phyloP scores from a whole-genome alignment of 2,329 filamentous ascomycete genomes.

The Drechslerella dactyloides region DNA sequence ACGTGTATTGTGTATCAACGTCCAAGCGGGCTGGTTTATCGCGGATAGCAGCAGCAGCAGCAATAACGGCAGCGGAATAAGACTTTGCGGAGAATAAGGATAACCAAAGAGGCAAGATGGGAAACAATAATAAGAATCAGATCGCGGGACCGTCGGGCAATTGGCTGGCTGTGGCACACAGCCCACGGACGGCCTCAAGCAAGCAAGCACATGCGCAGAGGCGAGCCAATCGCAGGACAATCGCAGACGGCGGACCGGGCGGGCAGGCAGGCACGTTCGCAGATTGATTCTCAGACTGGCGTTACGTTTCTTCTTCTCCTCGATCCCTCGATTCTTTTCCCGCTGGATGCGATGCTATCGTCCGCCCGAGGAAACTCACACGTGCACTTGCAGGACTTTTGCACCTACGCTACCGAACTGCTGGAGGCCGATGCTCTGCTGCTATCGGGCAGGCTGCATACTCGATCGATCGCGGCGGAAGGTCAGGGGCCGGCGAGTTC shows the following conservation, averaged over 20 bases:
- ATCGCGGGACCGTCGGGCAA: background rate
- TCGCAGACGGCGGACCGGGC: too few species aligned
- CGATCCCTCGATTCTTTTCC: background rate
- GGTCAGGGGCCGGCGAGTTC: background rate
- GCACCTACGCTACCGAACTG: background rate
- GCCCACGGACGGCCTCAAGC: constrained; percentile 8
- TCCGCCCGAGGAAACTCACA: background rate
- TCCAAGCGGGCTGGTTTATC: background rate
- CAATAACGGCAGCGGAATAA: too few species aligned
- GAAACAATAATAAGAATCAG: too few species aligned
- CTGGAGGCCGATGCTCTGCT: constrained; percentile 1
- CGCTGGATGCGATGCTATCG: background rate
- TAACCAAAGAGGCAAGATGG: too few species aligned
- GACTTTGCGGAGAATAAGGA: too few species aligned
- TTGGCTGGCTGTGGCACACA: constrained; percentile 5
- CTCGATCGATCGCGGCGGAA: constrained; percentile 5
- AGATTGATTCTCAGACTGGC: too few species aligned
- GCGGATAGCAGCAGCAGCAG: too few species aligned
- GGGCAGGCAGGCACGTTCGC: background rate
- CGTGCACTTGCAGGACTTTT: background rate
- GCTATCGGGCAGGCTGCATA: constrained; percentile 20
- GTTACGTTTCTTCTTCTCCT: too few species aligned
- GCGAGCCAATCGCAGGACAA: constrained; percentile 15
- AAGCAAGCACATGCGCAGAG: constrained; percentile 14
- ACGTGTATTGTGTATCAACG: background rate